phyloP scores from a whole-genome alignment of 768 basidiomycete species.

The Naganishia vaughanmartiniae region DNA sequence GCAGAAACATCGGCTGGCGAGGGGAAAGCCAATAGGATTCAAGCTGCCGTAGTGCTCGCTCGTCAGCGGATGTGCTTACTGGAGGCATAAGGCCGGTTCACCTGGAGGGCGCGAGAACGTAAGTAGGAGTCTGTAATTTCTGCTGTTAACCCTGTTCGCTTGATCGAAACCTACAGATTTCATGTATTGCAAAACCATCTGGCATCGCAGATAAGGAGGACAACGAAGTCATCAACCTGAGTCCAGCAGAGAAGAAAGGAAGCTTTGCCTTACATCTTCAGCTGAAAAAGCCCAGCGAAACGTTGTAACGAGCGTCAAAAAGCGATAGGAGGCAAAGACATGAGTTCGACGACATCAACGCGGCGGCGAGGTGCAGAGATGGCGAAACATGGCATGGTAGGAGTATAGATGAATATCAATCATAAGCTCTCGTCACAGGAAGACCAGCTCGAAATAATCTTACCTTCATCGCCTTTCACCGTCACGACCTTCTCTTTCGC shows the following conservation, averaged over 20 bases:
- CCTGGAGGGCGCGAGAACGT: conserved; percentile 55
- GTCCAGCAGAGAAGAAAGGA: not conserved
- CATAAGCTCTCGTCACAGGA: too few relatives aligned
- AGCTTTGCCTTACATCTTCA: conserved; percentile 39
- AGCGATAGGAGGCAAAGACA: not conserved
- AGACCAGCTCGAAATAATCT: conserved; percentile 4
- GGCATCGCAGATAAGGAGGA: not conserved
- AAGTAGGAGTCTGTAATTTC: not conserved
- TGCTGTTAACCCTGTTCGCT: not conserved
- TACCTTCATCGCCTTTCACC: conserved; percentile 51
- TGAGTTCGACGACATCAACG: not conserved
- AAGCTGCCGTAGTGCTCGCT: not conserved
- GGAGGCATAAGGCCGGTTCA: conserved; percentile 90
- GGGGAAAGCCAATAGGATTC: not conserved
- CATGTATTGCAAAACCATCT: conserved; percentile 69
- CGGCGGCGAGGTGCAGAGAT: not conserved
- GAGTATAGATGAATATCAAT: too few relatives aligned
- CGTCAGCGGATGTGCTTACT: conserved; percentile 37
- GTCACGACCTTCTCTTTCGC: conserved; percentile 38
- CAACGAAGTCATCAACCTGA: not conserved
- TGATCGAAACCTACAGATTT: conserved; percentile 58
- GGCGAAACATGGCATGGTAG: too few relatives aligned
- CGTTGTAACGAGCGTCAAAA: too few relatives aligned
- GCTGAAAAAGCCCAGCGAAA: conserved; percentile 29
- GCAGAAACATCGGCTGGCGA: conserved; percentile 73